Evolutionary conservation across 192 early-diverging fungal genomes (phyloP).

Genomic region (Coemansia sp.): DNA sequence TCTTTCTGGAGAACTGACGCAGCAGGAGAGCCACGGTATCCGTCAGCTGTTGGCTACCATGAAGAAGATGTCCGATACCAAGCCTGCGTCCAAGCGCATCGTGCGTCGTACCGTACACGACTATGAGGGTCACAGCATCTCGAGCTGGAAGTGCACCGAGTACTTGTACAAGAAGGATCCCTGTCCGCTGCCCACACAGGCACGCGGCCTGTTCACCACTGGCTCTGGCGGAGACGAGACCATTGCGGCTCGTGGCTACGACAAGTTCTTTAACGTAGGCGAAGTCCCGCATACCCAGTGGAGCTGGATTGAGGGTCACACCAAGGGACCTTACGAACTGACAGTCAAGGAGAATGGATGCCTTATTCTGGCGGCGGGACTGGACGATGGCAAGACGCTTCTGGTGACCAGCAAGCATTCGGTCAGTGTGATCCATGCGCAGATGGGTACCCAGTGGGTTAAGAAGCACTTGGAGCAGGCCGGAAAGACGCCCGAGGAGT

Average conservation of each 20-base stretch:
- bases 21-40: conserved; percentile 31
- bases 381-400: conserved; percentile 63
- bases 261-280: conserved; percentile 94
- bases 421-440: conserved; percentile 51
- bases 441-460: conserved; percentile 79
- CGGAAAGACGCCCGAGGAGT: conserved; percentile 65
- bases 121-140: conserved; percentile 29
- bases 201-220: conserved; percentile 82
- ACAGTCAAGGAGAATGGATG: conserved; percentile 98
- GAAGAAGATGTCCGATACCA: conserved; percentile 17
- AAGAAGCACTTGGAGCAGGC: conserved; percentile 64
- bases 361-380: conserved; percentile 81
- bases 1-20: conserved; percentile 17
- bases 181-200: conserved; percentile 69
- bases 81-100: conserved; percentile 37
- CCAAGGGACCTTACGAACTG: conserved; percentile 86
- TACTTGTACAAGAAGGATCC: conserved; percentile 69
- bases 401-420: conserved; percentile 91
- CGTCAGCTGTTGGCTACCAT: conserved; percentile 39
- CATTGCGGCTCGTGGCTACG: conserved; percentile 89
- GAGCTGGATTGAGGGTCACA: conserved; percentile 63
- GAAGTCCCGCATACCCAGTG: conserved; percentile 69
- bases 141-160: conserved; percentile 74
- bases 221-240: conserved; percentile 19
- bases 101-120: conserved; percentile 37